Conservation (phyloP, 495 filamentous ascomycete species). For the Usnea hakonensis region DNA sequence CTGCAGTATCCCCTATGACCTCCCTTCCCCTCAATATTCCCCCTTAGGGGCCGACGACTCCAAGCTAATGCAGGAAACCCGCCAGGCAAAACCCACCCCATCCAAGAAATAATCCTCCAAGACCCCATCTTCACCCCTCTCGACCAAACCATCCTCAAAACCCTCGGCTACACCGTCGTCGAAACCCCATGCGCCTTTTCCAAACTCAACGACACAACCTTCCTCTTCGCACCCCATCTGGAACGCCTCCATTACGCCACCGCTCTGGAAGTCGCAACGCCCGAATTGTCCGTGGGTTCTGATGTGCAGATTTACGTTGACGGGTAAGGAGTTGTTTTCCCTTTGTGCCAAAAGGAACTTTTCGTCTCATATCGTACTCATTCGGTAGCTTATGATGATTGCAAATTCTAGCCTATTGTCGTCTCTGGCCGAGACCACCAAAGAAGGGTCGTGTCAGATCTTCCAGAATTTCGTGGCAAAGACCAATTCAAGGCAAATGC, state of each 20-base stretch:
- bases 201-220: slow-evolving; percentile 41
- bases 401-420: background rate
- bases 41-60: too few species aligned
- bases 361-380: too few species aligned
- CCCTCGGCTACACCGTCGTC: slow-evolving; percentile 47
- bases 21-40: too few species aligned
- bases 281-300: slow-evolving; percentile 38
- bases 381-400: too few species aligned
- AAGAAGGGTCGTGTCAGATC: background rate
- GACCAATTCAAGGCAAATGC: slow-evolving; percentile 26
- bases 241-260: slow-evolving; percentile 28
- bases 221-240: slow-evolving; percentile 52
- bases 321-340: background rate
- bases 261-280: slow-evolving; percentile 29
- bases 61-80: background rate
- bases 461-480: background rate
- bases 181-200: slow-evolving; percentile 51
- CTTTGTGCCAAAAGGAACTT: too few species aligned
- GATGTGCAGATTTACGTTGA: slow-evolving; percentile 13
- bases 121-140: slow-evolving; percentile 61
- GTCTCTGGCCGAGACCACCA: background rate
- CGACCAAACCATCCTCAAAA: slow-evolving; percentile 51
- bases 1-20: fast-evolving
- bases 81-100: background rate
- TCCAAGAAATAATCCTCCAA: slow-evolving; percentile 46